Evolutionary conservation across 2,329 filamentous ascomycete species (phyloP).

Genomic region (Cordyceps farinosa): DNA sequence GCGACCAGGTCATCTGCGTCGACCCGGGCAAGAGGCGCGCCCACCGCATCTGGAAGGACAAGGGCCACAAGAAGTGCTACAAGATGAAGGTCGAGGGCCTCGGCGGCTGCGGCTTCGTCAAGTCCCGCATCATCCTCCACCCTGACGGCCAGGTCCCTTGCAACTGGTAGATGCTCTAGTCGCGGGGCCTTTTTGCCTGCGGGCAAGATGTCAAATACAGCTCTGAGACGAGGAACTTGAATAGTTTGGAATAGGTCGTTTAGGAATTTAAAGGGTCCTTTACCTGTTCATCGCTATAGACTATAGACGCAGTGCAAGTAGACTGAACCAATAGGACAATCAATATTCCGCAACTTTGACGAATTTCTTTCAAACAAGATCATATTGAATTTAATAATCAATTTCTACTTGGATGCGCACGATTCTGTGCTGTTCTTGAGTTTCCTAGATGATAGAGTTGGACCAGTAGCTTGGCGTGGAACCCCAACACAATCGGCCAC

Average conservation of each 20-base stretch:
- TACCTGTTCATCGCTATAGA: neutral
- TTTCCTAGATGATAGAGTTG: neutral
- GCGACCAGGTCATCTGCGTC: constrained; percentile 19
- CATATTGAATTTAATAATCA: too few species aligned
- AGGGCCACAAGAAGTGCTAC: constrained; percentile 18
- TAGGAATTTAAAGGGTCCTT: neutral
- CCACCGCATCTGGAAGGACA: constrained; percentile 20
- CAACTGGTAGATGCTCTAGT: constrained; percentile 11
- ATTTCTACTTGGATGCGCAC: too few species aligned
- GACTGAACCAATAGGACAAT: too few species aligned
- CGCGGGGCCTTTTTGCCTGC: too few species aligned
- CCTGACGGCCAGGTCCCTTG: constrained; percentile 3
- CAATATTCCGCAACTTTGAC: too few species aligned
- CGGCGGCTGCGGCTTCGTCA: constrained; percentile 15
- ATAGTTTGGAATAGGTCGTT: neutral
- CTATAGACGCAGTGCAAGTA: too few species aligned
- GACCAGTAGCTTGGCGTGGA: neutral
- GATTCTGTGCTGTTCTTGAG: too few species aligned
- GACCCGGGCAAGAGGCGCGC: constrained; percentile 17
- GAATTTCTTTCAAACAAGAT: neutral
- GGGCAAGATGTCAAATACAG: too few species aligned
- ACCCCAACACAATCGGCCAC: neutral
- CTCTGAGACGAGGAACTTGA: neutral
- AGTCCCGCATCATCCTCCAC: constrained; percentile 4
- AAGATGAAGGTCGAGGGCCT: constrained; percentile 1